These are phyloP conservation scores for Barnettozyma wickerhamii DNA, from an alignment of 805 yeast species.

Conservation along the genomic window DNA sequence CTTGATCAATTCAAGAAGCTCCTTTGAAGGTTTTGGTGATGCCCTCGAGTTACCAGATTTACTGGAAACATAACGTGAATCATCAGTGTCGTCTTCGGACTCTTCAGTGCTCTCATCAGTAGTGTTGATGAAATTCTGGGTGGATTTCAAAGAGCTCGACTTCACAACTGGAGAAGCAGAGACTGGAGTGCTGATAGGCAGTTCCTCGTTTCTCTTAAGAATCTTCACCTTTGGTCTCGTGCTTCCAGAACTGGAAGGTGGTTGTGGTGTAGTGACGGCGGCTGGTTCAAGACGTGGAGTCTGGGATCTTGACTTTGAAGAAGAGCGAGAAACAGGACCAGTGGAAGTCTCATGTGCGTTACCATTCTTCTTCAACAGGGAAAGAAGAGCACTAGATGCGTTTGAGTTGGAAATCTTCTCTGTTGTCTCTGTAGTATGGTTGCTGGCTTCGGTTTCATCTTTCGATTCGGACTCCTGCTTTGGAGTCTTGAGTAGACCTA, in stretches of 20 bases:
- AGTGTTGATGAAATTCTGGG: too few relatives aligned
- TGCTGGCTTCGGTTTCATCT: neutral
- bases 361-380: conserved; percentile 10
- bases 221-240: conserved; percentile 21
- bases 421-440: neutral
- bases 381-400: conserved; percentile 19
- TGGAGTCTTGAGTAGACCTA: conserved; percentile 19
- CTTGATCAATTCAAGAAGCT: conserved; percentile 20
- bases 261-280: too few relatives aligned
- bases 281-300: too few relatives aligned
- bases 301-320: conserved; percentile 1
- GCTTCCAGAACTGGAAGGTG: too few relatives aligned
- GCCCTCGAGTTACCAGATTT: neutral
- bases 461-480: neutral
- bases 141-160: neutral
- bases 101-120: neutral
- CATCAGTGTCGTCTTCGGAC: neutral
- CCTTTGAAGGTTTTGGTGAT: conserved; percentile 20
- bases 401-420: conserved; percentile 1
- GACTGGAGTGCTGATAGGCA: neutral
- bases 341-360: too few relatives aligned
- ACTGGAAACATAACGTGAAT: neutral
- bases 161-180: neutral
- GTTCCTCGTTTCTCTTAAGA: conserved; percentile 17
- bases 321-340: neutral